Percentiles rank a stretch among this genome's conserved stretches.
Evolutionary conservation across 2,329 filamentous ascomycete genomes (phyloP).

Genomic region (Anthostomella pinea): DNA sequence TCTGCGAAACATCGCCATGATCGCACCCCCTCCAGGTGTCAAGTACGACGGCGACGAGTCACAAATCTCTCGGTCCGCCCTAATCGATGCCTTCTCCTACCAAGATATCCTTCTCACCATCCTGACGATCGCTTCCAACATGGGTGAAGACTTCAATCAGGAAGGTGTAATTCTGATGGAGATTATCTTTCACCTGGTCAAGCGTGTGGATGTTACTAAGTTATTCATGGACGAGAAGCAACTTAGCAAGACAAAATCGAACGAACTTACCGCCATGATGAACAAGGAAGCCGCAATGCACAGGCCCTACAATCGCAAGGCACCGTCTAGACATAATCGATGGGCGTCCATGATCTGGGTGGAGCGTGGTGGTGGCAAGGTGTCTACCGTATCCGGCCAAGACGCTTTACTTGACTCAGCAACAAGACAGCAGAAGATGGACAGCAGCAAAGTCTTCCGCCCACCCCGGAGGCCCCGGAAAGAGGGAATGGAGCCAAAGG

Average conservation of each 20-base stretch:
- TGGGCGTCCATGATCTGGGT: slow-evolving; percentile 99
- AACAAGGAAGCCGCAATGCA: slow-evolving; percentile 83
- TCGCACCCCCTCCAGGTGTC: slow-evolving; percentile 69
- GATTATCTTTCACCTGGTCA: slow-evolving; percentile 87
- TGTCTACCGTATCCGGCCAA: slow-evolving; percentile 85
- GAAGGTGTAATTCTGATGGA: slow-evolving; percentile 91
- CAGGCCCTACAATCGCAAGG: slow-evolving; percentile 70
- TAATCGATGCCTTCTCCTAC: slow-evolving; percentile 83
- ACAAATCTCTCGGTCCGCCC: slow-evolving; percentile 81
- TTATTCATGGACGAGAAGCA: slow-evolving; percentile 81
- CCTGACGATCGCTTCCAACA: slow-evolving; percentile 84
- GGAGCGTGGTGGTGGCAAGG: slow-evolving; percentile 78
- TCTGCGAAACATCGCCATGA: slow-evolving; percentile 83
- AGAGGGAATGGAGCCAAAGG: slow-evolving; percentile 63
- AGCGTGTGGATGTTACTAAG: slow-evolving; percentile 79
- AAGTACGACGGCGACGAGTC: slow-evolving; percentile 84
- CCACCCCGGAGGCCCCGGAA: slow-evolving; percentile 66
- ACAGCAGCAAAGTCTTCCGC: slow-evolving; percentile 85
- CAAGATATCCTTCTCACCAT: slow-evolving; percentile 88
- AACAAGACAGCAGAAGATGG: slow-evolving; percentile 80
- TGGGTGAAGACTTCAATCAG: slow-evolving; percentile 86
- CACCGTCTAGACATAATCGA: slow-evolving; percentile 83
- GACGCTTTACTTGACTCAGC: slow-evolving; percentile 73
- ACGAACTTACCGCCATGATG: slow-evolving; percentile 73
- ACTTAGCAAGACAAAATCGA: slow-evolving; percentile 63